Base-by-base conservation (phyloP, 257 asterid genomes). In the Cinchona pubescens region DNA sequence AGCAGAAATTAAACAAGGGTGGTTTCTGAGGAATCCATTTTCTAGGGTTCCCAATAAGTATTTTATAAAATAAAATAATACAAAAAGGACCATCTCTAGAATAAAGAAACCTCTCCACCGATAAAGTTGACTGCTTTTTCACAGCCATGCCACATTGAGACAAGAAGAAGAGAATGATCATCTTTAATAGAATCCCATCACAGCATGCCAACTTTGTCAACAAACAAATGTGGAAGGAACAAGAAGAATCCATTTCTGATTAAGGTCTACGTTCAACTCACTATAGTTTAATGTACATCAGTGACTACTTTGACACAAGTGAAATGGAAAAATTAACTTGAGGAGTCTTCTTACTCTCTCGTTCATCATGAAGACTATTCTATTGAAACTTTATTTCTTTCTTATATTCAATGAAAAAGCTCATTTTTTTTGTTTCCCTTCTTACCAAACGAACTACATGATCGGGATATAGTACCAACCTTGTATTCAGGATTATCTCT, bases 401-500 rank as follows among this genome's bases (percentile, higher is more conserved):
- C 7, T 27, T 11, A 27, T 3, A 59, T 25, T 59, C 64, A 59
- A 27, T 25, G 3, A 30, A 53, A 48, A 63, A 64, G 21, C 3
- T 21, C 29, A 23, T 62, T 56, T 72, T 16, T 62, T 56, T 72
- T 16, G 16, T 53, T 27, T 34, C 29, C 32, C n/a, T 4, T 60
- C 62, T 29, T 59, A 32, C 40, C 1, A 46, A 42, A 55, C 49
- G 32, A 37, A 67, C 27, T 68, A 30, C 40, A 37, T 43, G 51
- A 23, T 45, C 18, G 35, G 72, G 62, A 65, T 72, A 35, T 25
- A 61, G 21, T 77, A 62, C 62, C 34, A 79, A 92, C 99, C 99
- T 95, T 95, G 88, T 92, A 92, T 79, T 92, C 97, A n/a, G 99
- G 98, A 78, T 91, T 95, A 83, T 95, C 99, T 69, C 91, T 87